These are phyloP conservation scores for Wickerhamiella allomyrinae DNA, from an alignment of 805 yeast genomes.

Conservation along the genomic window DNA sequence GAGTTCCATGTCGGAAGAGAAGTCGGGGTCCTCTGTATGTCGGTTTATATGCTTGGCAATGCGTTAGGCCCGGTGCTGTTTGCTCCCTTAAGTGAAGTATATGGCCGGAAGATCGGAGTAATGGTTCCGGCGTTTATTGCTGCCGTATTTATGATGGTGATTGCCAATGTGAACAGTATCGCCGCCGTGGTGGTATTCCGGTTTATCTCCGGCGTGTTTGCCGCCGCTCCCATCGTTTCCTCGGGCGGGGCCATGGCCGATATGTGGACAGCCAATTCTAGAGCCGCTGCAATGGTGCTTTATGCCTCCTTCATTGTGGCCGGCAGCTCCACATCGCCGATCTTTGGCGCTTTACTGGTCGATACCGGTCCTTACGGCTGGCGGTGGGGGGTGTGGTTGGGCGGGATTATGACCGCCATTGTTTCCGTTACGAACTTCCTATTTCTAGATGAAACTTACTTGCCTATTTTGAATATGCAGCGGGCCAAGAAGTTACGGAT, in stretches of 20 bases:
- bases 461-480: constrained; percentile 37
- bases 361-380: constrained; percentile 34
- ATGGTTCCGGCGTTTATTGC: constrained; percentile 35
- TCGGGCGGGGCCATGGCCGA: constrained; percentile 51
- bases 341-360: constrained; percentile 26
- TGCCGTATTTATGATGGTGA: constrained; percentile 28
- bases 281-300: constrained; percentile 40
- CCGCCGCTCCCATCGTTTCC: constrained; percentile 51
- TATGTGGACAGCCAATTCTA: constrained; percentile 34
- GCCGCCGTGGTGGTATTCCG: constrained; percentile 30
- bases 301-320: constrained; percentile 36
- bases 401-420: constrained; percentile 29
- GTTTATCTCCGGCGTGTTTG: constrained; percentile 43
- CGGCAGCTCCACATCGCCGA: constrained; percentile 34
- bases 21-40: constrained; percentile 37
- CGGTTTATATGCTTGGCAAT: constrained; percentile 45
- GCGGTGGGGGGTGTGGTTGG: constrained; percentile 45
- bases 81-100: constrained; percentile 44
- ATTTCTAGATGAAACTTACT: constrained; percentile 27
- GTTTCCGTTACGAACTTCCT: constrained; percentile 28
- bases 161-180: constrained; percentile 31
- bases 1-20: constrained; percentile 34
- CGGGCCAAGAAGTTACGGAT: constrained; percentile 55
- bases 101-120: constrained; percentile 41
- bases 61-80: constrained; percentile 47